A percentile compares a stretch with the other conserved stretches of the same genome.
phyloP scores from a whole-genome alignment of 2,329 filamentous ascomycete genomes.

The Cladophialophora psammophila region DNA sequence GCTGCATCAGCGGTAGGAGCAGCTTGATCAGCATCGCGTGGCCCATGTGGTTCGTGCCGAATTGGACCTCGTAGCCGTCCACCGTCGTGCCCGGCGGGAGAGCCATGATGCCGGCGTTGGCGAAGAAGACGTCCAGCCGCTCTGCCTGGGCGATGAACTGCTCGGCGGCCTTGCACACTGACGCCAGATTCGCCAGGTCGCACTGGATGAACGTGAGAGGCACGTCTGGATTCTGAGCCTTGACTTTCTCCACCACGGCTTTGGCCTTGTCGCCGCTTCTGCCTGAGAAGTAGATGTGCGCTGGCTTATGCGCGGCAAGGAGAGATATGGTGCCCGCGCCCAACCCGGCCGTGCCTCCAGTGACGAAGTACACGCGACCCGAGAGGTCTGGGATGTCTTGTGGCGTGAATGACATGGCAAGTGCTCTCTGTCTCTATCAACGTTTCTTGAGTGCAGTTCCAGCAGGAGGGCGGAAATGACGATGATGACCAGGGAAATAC shows the following conservation, averaged over 20 bases:
- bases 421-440: neutral
- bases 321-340: conserved; percentile 56
- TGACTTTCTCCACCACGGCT: conserved; percentile 49
- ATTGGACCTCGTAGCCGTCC: conserved; percentile 54
- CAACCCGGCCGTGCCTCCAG: conserved; percentile 56
- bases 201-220: conserved; percentile 56
- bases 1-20: conserved; percentile 51
- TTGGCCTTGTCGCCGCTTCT: conserved; percentile 47
- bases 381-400: conserved; percentile 48
- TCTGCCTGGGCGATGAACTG: conserved; percentile 50
- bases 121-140: conserved; percentile 56
- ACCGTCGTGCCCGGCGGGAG: conserved; percentile 49
- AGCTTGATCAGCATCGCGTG: conserved; percentile 55
- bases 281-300: conserved; percentile 56
- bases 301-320: conserved; percentile 54
- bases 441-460: neutral
- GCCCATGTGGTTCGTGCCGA: conserved; percentile 57
- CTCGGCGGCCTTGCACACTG: conserved; percentile 54
- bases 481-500: too few relatives aligned
- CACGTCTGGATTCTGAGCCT: conserved; percentile 39
- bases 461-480: neutral
- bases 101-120: conserved; percentile 59
- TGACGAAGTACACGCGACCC: conserved; percentile 55
- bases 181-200: conserved; percentile 60
- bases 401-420: conserved; percentile 27